A percentile compares a stretch with the other conserved stretches of the same genome.
Conservation (phyloP, 2,329 filamentous ascomycete genomes). For the Setomelanomma holmii region DNA sequence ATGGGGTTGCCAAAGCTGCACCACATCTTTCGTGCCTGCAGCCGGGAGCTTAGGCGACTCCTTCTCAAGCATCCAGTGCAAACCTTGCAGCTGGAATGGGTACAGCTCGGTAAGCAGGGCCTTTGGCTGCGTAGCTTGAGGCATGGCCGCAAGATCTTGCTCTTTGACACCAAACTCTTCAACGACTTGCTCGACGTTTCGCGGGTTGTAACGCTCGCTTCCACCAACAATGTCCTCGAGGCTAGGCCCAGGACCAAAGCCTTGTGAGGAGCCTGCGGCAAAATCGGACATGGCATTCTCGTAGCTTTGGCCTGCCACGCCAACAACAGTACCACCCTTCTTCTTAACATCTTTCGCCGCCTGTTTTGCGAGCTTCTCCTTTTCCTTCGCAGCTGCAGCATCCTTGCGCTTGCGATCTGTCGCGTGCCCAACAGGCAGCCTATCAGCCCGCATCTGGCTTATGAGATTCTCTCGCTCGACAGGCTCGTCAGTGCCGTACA, state of each 20-base stretch:
- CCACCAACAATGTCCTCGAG: slow-evolving; percentile 70
- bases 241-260: slow-evolving; percentile 51
- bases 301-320: slow-evolving; percentile 37
- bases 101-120: slow-evolving; percentile 72
- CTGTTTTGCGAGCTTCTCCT: slow-evolving; percentile 55
- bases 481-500: slow-evolving; percentile 72
- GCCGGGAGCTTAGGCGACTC: slow-evolving; percentile 73
- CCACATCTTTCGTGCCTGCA: slow-evolving; percentile 64
- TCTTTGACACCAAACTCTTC: slow-evolving; percentile 77
- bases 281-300: slow-evolving; percentile 36
- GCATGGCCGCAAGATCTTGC: slow-evolving; percentile 72
- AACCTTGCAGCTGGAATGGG: slow-evolving; percentile 78
- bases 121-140: slow-evolving; percentile 72
- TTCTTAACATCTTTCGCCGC: slow-evolving; percentile 41
- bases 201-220: slow-evolving; percentile 72
- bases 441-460: slow-evolving; percentile 67
- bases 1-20: slow-evolving; percentile 78
- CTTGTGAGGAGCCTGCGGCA: slow-evolving; percentile 31
- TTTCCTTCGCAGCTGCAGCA: slow-evolving; percentile 64
- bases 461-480: slow-evolving; percentile 63
- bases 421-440: slow-evolving; percentile 57
- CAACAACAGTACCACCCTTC: slow-evolving; percentile 42
- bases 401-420: slow-evolving; percentile 58
- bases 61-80: slow-evolving; percentile 81
- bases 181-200: slow-evolving; percentile 68